These are phyloP conservation scores for Penicillium sp. DNA, from an alignment of 2,329 filamentous ascomycete genomes.

Conservation along the genomic window DNA sequence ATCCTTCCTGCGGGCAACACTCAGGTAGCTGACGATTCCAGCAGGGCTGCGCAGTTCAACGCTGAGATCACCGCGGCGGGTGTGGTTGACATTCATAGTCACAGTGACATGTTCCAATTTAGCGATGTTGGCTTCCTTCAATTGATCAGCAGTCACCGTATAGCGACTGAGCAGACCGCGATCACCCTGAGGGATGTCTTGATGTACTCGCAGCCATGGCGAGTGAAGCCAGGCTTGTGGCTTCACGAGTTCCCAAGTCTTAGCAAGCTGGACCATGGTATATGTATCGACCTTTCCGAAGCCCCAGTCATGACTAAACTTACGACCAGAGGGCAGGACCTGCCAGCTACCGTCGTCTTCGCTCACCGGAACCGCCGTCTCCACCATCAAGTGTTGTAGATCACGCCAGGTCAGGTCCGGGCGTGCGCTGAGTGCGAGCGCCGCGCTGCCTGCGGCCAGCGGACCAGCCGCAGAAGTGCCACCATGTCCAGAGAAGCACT, in stretches of 20 bases:
- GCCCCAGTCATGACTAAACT: conserved; percentile 88
- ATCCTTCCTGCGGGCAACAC: conserved; percentile 65
- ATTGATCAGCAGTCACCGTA: conserved; percentile 70
- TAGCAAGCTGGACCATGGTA: conserved; percentile 73
- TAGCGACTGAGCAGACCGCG: conserved; percentile 71
- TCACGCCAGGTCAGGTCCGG: conserved; percentile 90
- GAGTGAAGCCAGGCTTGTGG: conserved; percentile 92
- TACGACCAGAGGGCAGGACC: conserved; percentile 66
- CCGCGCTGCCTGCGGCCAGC: conserved; percentile 82
- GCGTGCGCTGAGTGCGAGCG: conserved; percentile 72
- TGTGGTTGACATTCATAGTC: conserved; percentile 91
- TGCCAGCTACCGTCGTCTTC: conserved; percentile 69
- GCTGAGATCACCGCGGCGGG: conserved; percentile 77
- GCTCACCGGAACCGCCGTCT: conserved; percentile 74
- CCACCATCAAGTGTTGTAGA: conserved; percentile 78
- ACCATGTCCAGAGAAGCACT: conserved; percentile 73
- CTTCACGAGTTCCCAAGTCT: conserved; percentile 78
- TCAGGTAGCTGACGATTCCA: conserved; percentile 73
- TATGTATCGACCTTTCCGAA: conserved; percentile 93
- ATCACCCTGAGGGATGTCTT: conserved; percentile 74
- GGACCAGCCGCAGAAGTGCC: conserved; percentile 94
- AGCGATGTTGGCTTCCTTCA: conserved; percentile 72
- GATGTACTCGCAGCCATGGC: conserved; percentile 84
- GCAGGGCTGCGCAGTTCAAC: conserved; percentile 81
- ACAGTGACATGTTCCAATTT: conserved; percentile 89